A percentile compares a stretch with the other conserved stretches of the same genome.
Conservation (phyloP, 441 rosid species). For the Macaranga tanarius region DNA sequence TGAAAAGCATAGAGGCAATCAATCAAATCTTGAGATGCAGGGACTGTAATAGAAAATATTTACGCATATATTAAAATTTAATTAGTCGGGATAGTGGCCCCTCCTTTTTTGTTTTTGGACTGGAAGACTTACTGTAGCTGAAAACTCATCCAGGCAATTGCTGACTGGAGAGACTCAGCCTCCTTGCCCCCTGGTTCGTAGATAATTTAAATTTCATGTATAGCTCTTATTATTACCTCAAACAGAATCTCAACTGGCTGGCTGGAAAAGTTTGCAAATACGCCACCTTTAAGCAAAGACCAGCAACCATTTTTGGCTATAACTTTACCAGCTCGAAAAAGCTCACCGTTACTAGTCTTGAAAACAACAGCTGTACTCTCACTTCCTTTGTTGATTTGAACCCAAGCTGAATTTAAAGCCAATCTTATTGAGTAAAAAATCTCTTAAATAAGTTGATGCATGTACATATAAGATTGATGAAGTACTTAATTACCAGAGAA, state of each 20-base stretch:
- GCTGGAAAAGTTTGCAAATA: constrained; percentile 46
- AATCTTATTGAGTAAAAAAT: background rate
- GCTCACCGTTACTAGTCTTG: constrained; percentile 30
- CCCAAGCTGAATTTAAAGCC: constrained; percentile 50
- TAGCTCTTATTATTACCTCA: constrained; percentile 33
- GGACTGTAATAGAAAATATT: no score
- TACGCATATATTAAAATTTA: no score
- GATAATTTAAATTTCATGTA: background rate
- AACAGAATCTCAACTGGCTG: constrained; percentile 41
- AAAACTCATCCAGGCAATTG: no score
- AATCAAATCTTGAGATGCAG: no score
- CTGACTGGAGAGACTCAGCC: no score
- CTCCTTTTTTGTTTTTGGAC: no score
- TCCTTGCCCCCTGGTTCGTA: no score
- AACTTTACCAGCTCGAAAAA: constrained; percentile 45
- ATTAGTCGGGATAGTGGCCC: no score
- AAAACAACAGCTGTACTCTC: constrained; percentile 41
- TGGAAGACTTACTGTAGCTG: no score
- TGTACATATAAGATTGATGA: background rate
- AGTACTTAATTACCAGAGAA: constrained; percentile 56
- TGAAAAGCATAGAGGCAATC: no score
- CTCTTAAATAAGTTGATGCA: no score
- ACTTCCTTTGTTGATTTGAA: constrained; percentile 44
- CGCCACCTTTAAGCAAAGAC: constrained; percentile 75
- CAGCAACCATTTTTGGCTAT: constrained; percentile 60